Percentiles rank a stretch among this genome's conserved stretches.
Conservation (phyloP, 2,329 filamentous ascomycete species). For the Teratosphaeria zuluensis region DNA sequence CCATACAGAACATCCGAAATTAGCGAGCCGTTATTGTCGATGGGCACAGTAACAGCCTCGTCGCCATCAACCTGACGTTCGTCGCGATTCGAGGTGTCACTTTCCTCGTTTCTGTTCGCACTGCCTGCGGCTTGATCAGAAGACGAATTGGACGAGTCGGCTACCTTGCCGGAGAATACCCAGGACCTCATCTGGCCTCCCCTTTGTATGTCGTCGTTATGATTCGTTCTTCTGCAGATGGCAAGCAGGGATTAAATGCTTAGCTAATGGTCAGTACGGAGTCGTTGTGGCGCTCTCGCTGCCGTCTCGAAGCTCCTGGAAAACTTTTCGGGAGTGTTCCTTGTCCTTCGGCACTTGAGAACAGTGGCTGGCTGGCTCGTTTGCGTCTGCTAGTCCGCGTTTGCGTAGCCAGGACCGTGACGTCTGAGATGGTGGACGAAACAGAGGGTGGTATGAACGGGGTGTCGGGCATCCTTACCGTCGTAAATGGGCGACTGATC, state of each 20-base stretch:
- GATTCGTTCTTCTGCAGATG: neutral
- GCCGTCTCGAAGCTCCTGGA: neutral
- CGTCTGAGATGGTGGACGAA: neutral
- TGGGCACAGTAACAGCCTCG: neutral
- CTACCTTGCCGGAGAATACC: neutral
- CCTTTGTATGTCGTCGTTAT: neutral
- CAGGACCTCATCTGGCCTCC: neutral
- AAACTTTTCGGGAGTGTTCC: neutral
- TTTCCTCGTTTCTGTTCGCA: neutral
- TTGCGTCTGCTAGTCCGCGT: neutral
- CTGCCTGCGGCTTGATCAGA: neutral
- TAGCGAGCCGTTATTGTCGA: neutral
- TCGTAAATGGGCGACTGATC: neutral
- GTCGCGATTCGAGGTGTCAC: neutral
- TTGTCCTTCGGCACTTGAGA: neutral
- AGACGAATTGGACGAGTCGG: neutral
- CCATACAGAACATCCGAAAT: conserved; percentile 2
- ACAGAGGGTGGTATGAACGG: neutral
- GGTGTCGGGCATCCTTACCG: neutral
- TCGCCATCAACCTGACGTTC: neutral
- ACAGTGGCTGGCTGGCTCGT: neutral
- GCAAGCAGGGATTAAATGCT: too few relatives aligned
- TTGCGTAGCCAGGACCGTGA: neutral
- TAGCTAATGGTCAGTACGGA: too few relatives aligned
- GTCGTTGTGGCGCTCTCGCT: neutral